phyloP scores from a whole-genome alignment of 2,329 filamentous ascomycete genomes.

The Aplosporella prunicola region DNA sequence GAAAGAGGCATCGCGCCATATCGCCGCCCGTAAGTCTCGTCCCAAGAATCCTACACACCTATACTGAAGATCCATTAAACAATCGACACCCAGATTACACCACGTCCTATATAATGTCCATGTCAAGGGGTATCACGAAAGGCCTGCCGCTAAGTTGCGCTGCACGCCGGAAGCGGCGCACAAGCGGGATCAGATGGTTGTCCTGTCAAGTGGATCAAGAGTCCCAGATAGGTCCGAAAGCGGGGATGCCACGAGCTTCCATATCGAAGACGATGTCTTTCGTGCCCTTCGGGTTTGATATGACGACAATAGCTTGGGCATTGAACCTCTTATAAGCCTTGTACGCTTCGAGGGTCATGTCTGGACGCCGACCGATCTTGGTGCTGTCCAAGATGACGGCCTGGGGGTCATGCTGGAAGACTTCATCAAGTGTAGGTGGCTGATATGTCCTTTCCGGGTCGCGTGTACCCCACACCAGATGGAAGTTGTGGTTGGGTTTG shows the following conservation, averaged over 20 bases:
- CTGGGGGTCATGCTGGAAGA: conserved; percentile 49
- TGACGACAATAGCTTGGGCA: conserved; percentile 62
- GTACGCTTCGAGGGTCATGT: conserved; percentile 50
- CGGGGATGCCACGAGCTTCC: conserved; percentile 55
- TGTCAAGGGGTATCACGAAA: too few relatives aligned
- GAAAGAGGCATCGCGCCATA: too few relatives aligned
- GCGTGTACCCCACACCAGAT: conserved; percentile 61
- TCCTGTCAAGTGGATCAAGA: too few relatives aligned
- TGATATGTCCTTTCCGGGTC: conserved; percentile 56
- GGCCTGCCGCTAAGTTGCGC: too few relatives aligned
- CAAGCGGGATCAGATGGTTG: too few relatives aligned
- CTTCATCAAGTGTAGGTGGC: conserved; percentile 43
- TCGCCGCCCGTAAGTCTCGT: too few relatives aligned
- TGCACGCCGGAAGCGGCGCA: too few relatives aligned
- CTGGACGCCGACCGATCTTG: conserved; percentile 44
- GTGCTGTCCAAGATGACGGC: conserved; percentile 62
- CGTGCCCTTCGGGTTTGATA: conserved; percentile 61
- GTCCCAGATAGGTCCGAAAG: conserved; percentile 69
- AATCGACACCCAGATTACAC: too few relatives aligned
- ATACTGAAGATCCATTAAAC: too few relatives aligned
- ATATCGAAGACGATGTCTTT: conserved; percentile 59
- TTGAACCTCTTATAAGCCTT: conserved; percentile 37
- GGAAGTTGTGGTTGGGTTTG: conserved; percentile 28
- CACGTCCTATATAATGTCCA: too few relatives aligned
- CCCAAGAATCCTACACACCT: too few relatives aligned